Evolutionary conservation across 225 moss, liverwort and hornwort genomes (phyloP), one percentile per base, ranked within the genome.

Genomic region (Polytrichum commune): DNA sequence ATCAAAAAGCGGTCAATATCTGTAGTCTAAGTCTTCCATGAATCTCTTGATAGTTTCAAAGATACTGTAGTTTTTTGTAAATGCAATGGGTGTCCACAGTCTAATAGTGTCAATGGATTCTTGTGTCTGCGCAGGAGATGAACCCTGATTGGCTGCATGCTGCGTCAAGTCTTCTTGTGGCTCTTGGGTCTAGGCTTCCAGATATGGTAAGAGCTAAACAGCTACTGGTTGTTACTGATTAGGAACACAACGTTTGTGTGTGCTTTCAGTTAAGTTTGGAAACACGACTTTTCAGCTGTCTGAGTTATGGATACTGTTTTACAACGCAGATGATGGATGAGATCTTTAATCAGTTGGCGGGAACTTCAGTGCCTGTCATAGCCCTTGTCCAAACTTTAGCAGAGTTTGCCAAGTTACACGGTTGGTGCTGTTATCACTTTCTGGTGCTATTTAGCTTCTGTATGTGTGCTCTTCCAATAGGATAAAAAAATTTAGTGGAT

Each of bases 271-370:
- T 38, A 3, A 2, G 10, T 38, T 38, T 38, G 38, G 38, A 38
- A 38, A 38, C 2, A 38, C 2, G 2, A 10, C 38, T 38, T 38
- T 10, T 38, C 10, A 38, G 38, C 38, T 10, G 38, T 2, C 10
- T 58, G 57, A 19, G 6, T 58, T 5, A n/a, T 7, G n/a, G 57
- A 58, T 58, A 6, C 7, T 20, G 22, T 63, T n/a, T 54, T 72
- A 10, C 9, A 10, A 38, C 2, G 72, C 90, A 98, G 97, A 92
- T 98, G 86, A 98, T 98, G 97, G 97, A 98, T 72, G 97, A 98
- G 73, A 86, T 93, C 18, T 94, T 94, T 69, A 77, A 83, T 74
- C 94, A 98, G 83, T 86, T 98, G 74, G 83, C 85, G 72, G 97
- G 97, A 38, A 84, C 77, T 57, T 65, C 91, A 63, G 94, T 94